Base-by-base conservation (phyloP, 805 yeast species). In the Pachysolen tannophilus region DNA sequence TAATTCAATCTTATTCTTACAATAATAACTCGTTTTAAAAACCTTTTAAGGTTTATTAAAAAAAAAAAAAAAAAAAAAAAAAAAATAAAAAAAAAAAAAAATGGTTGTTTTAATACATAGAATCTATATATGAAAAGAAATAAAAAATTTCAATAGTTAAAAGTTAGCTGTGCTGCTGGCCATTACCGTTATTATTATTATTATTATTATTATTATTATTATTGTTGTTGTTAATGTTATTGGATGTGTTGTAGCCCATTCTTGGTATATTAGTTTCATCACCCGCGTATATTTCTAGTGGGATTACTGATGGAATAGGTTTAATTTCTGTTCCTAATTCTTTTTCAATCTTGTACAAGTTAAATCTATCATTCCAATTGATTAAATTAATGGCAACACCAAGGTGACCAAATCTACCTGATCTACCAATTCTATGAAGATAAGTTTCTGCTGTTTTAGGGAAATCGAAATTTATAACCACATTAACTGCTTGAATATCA, bases 401-500 rank as follows among this genome's bases (percentile, higher is more conserved):
- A 55, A 88, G 76, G 59, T 92, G 98, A 46, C 98, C 98, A 53
- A 85, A 92, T 70, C 98, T 84, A 48, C 98, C 97, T 6, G 97
- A 87, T 69, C 98, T 86, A 72, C 97, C 97, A 49, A 90, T 92
- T 72, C 97, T 83, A 66, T 92, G 98, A 49, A 92, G 72, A 58
- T 92, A 92, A 27, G 97, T 92, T 61, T 92, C 98, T 6, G 97
- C 97, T 35, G 82, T 86, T 60, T 90, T 90, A 42, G 98, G 98
- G 81, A 92, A 92, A 60, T 92, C 98, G 58, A 92, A 92, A 65
- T 92, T 92, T 52, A 92, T 84, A 33, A 92, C 98, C 31, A 92
- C 97, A 55, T 92, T 92, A 45, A 92, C 98, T 6, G 97, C 97
- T 63, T 92, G 97, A 50, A 92, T 90, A 70, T 92, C 98, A 52